Base-by-base conservation (phyloP, 305 asterid genomes). In the Fraxinus paxiana region DNA sequence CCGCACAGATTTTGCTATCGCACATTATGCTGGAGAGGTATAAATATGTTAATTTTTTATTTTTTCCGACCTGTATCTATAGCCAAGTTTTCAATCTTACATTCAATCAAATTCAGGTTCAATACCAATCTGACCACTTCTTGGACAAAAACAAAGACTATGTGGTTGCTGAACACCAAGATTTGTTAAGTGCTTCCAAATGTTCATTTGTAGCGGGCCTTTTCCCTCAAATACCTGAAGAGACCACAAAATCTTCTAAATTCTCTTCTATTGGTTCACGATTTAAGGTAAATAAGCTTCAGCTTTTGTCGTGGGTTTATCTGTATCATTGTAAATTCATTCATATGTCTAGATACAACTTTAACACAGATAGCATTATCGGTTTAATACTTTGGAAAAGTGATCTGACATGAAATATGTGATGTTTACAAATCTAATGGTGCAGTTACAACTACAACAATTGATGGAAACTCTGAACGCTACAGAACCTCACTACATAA, bases 1-100 rank as follows among this genome's bases (percentile, higher is more conserved):
- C 76, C 97, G 98, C 41, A 94, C 99, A 12, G 95, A 96, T 90
- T 94, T 96, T 86, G 91, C 88, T 31, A 85, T 96, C 77, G 90
- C 87, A 79, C 99, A 96, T 86, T 96, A 96, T 87, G 99, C 99
- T 81, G 99, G 99, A 84, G 98, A 96, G 97, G 99, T 89, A 87
- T 73, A 91, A 86, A 79, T 51, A 77, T 83, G 79, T 72, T 86
- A 73, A 70, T 65, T 28, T 51, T 69, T 84, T 71, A 4, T 34
- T 34, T 10, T 71, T 46, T 76, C 78, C 56, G 4, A 69, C 43
- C 35, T 79, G 48, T 79, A 46, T 75, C 78, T 81, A 56, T 69
- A 69, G 26, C 73, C 77, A 76, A 70, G 67, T 76, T 80, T 79
- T 63, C 81, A 76, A 77, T 73, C 87, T 70, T 72, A 82, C 63